phyloP scores from a whole-genome alignment of 2,329 filamentous ascomycete genomes.

The Neurospora crassa region DNA sequence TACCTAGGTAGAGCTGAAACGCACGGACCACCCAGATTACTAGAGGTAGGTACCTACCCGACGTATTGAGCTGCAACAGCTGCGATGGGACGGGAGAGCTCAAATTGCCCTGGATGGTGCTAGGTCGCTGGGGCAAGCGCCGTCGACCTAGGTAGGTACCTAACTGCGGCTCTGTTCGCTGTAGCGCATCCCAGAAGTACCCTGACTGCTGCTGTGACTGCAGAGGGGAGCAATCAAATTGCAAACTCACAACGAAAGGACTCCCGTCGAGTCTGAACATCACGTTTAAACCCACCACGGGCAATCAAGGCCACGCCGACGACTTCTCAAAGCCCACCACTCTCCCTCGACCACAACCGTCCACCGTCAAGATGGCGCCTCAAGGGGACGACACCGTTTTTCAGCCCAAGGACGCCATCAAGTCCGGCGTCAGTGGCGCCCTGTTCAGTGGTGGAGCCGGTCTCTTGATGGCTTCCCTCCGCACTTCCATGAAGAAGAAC shows the following conservation, averaged over 20 bases:
- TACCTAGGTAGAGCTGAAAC: not conserved
- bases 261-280: not conserved
- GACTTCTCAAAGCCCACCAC: conserved; percentile 3
- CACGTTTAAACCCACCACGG: not conserved
- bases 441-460: conserved; percentile 49
- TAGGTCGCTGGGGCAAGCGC: not conserved
- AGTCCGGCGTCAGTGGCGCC: conserved; percentile 42
- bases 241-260: not conserved
- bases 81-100: not conserved
- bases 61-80: not conserved
- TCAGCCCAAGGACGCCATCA: conserved; percentile 46
- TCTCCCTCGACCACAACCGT: conserved; percentile 3
- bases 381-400: conserved; percentile 23
- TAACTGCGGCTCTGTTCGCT: not conserved
- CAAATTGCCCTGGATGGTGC: too few relatives aligned
- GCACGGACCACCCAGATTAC: not conserved
- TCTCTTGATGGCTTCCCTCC: conserved; percentile 46
- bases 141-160: too few relatives aligned
- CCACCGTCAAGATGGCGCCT: conserved; percentile 22
- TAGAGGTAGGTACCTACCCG: too few relatives aligned
- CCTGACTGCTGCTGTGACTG: not conserved
- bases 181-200: not conserved
- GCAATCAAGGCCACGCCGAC: not conserved
- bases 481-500: conserved; percentile 76
- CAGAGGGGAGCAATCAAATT: not conserved